A percentile compares a stretch with the other conserved stretches of the same genome.
Evolutionary conservation across 1,284 basidiomycete genomes (phyloP).

Genomic region (Ceratobasidium sp.): DNA sequence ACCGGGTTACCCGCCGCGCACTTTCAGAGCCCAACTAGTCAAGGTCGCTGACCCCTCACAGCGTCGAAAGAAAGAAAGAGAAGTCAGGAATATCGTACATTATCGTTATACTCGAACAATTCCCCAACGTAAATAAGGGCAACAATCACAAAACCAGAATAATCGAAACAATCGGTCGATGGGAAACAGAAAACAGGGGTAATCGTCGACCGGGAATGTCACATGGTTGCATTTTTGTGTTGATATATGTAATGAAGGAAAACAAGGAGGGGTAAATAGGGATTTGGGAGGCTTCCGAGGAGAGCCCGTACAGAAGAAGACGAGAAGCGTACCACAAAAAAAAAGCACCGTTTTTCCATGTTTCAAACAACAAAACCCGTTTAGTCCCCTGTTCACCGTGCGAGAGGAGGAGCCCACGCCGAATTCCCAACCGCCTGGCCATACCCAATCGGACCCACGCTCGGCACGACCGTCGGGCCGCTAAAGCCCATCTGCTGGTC

Average conservation of each 20-base stretch:
- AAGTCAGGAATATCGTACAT: constrained; percentile 5
- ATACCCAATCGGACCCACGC: constrained; percentile 15
- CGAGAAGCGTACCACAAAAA: background rate
- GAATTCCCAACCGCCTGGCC: constrained; percentile 7
- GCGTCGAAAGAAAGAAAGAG: background rate
- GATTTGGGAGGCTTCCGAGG: background rate
- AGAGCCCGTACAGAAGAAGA: background rate
- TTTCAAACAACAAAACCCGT: constrained; percentile 3
- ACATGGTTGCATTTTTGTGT: background rate
- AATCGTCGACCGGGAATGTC: background rate
- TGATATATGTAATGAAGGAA: background rate
- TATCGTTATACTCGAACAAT: constrained; percentile 3
- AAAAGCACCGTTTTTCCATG: background rate
- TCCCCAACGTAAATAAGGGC: background rate
- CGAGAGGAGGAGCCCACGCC: constrained; percentile 24
- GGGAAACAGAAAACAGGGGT: constrained; percentile 7
- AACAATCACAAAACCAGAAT: background rate
- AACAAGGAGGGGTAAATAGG: background rate
- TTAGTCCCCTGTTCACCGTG: background rate
- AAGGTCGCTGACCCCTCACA: background rate
- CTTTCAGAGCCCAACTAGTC: background rate
- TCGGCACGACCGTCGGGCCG: constrained; percentile 25
- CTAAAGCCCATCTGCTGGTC: constrained; percentile 40
- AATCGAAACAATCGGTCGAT: constrained; percentile 15
- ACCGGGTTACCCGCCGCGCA: background rate